Evolutionary conservation across 148 eudicot species (phyloP).

Genomic region (Pouteria glomerata): DNA sequence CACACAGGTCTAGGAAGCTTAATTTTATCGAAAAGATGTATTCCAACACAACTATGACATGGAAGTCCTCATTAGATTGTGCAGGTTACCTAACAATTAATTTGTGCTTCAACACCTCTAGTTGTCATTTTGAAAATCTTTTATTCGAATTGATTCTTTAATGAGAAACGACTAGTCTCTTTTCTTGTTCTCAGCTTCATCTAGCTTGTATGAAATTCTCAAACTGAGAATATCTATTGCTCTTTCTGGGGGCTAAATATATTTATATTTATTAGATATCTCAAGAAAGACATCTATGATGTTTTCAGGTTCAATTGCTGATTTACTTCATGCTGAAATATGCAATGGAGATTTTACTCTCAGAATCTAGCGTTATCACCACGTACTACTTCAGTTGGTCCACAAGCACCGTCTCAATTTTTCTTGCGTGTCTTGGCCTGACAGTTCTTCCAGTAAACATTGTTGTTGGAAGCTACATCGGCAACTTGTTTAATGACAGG

Average conservation of each 20-base stretch:
- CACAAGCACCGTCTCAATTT: conserved; percentile 67
- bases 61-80: not conserved
- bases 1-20: too few species aligned
- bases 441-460: conserved; percentile 85
- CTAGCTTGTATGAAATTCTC: too few species aligned
- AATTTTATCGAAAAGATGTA: not conserved
- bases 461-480: conserved; percentile 77
- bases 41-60: too few species aligned
- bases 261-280: not conserved
- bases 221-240: not conserved
- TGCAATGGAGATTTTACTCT: conserved; percentile 74
- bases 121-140: too few species aligned
- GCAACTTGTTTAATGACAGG: conserved; percentile 92
- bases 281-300: not conserved
- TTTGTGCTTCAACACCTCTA: too few species aligned
- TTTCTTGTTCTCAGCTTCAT: not conserved
- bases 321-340: conserved; percentile 88
- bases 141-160: not conserved
- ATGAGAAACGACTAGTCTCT: not conserved
- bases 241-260: not conserved
- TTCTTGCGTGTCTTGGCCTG: conserved; percentile 72
- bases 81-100: too few species aligned
- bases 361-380: conserved; percentile 82
- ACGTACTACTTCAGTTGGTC: conserved; percentile 78
- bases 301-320: conserved; percentile 71